These are phyloP conservation scores for Phytophthora sansomeana DNA, from an alignment of 352 stramenopile genomes.

Conservation along the genomic window DNA sequence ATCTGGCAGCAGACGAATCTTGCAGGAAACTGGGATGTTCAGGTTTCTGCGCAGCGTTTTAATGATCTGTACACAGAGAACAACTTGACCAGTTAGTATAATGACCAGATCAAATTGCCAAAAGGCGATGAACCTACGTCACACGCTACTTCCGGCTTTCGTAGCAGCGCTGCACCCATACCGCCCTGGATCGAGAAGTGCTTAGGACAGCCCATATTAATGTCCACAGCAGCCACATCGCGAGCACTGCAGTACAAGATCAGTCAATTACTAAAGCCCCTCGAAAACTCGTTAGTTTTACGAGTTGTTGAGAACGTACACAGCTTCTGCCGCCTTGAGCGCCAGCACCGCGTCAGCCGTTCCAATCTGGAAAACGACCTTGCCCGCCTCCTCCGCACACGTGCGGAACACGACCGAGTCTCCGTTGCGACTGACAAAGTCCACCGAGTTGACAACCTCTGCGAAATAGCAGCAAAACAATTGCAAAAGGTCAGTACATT, in stretches of 20 bases:
- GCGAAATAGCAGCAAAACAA: conserved; percentile 1
- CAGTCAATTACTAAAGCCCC: background rate
- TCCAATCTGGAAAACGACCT: conserved; percentile 93
- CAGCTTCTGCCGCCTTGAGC: conserved; percentile 76
- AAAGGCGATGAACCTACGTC: conserved; percentile 52
- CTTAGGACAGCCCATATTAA: conserved; percentile 97
- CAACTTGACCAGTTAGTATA: background rate
- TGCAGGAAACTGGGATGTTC: conserved; percentile 88
- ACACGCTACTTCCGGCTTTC: conserved; percentile 88
- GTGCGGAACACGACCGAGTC: conserved; percentile 91
- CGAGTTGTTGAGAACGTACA: conserved; percentile 53
- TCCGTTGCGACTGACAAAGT: conserved; percentile 90
- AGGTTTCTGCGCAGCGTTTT: conserved; percentile 84
- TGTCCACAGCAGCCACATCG: conserved; percentile 92
- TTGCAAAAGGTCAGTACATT: conserved; percentile 6
- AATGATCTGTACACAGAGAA: conserved; percentile 59
- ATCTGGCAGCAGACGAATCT: conserved; percentile 85
- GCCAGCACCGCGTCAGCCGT: conserved; percentile 80
- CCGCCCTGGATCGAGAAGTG: conserved; percentile 93
- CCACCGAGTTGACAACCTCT: conserved; percentile 86
- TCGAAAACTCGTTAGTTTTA: background rate
- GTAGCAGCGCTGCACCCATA: conserved; percentile 92
- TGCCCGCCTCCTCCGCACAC: conserved; percentile 76
- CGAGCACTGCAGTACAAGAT: conserved; percentile 46
- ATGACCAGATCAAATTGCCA: background rate